Evolutionary conservation across 352 stramenopile genomes (phyloP).

Genomic region (Pythium brachiatum): DNA sequence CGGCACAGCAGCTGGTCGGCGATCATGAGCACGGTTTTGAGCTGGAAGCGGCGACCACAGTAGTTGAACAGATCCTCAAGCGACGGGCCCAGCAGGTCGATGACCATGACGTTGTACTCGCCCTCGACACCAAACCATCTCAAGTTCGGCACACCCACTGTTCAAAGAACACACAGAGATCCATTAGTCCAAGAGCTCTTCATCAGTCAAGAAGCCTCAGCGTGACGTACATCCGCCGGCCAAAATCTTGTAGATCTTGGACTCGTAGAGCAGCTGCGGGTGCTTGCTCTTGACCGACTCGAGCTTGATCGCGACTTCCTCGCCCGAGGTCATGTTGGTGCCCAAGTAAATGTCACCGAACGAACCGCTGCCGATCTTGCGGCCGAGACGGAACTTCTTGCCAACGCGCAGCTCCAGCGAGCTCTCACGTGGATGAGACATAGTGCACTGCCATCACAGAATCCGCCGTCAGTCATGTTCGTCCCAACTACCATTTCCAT

Average conservation of each 20-base stretch:
- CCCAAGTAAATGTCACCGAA: constrained; percentile 99
- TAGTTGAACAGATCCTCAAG: constrained; percentile 90
- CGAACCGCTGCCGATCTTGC: constrained; percentile 98
- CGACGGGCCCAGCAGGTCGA: constrained; percentile 98
- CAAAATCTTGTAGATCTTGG: constrained; percentile 99
- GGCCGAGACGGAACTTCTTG: constrained; percentile 99
- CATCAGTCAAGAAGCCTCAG: constrained; percentile 12
- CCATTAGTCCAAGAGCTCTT: constrained; percentile 16
- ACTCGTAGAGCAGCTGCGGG: constrained; percentile 99
- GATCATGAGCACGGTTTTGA: constrained; percentile 97
- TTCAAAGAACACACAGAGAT: constrained; percentile 34
- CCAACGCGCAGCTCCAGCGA: constrained; percentile 97
- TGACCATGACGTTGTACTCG: constrained; percentile 99
- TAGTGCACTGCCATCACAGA: constrained; percentile 27
- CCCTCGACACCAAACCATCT: constrained; percentile 99
- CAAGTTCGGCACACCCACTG: constrained; percentile 98
- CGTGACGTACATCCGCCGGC: constrained; percentile 93
- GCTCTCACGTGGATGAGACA: constrained; percentile 67
- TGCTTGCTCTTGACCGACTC: constrained; percentile 97
- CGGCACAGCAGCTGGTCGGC: constrained; percentile 84
- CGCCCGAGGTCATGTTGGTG: constrained; percentile 99
- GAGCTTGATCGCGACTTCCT: constrained; percentile 99
- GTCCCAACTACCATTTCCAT: neutral
- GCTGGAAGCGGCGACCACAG: constrained; percentile 85
- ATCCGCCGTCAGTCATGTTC: neutral